phyloP scores from a whole-genome alignment of 2,329 filamentous ascomycete genomes.

The Colletotrichum limetticola region DNA sequence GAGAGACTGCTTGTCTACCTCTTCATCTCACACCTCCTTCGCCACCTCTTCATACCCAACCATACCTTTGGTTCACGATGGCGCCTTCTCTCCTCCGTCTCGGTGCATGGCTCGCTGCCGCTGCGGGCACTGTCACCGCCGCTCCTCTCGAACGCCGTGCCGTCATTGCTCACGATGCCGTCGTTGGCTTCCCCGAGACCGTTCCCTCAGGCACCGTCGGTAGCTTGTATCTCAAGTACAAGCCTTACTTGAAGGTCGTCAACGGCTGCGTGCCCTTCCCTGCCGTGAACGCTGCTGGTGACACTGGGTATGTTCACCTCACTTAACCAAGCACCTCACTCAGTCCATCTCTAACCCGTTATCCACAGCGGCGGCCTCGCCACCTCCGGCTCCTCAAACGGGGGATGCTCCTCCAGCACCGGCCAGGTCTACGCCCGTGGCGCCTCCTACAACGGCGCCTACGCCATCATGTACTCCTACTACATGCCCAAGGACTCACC shows the following conservation, averaged over 20 bases:
- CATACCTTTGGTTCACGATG: slow-evolving; percentile 8
- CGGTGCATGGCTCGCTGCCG: slow-evolving; percentile 33
- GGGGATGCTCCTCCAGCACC: slow-evolving; percentile 42
- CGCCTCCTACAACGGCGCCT: slow-evolving; percentile 40
- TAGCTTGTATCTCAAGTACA: slow-evolving; percentile 46
- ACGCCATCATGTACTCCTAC: slow-evolving; percentile 47
- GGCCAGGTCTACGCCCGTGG: slow-evolving; percentile 49
- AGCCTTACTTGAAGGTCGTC: slow-evolving; percentile 53
- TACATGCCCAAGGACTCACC: slow-evolving; percentile 56
- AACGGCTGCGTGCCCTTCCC: slow-evolving; percentile 73
- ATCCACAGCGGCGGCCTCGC: slow-evolving; percentile 42
- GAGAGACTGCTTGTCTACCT: neutral
- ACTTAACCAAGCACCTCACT: neutral
- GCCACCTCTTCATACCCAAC: neutral
- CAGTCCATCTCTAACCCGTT: slow-evolving; percentile 29
- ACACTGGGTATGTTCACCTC: slow-evolving; percentile 60
- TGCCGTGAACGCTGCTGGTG: slow-evolving; percentile 66
- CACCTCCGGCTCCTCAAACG: slow-evolving; percentile 39
- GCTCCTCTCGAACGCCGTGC: slow-evolving; percentile 41
- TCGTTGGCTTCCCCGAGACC: slow-evolving; percentile 45
- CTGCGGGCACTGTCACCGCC: slow-evolving; percentile 29
- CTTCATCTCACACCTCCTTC: neutral
- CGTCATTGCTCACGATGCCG: slow-evolving; percentile 45
- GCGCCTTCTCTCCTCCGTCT: slow-evolving; percentile 33
- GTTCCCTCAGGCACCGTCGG: slow-evolving; percentile 43